A percentile compares a stretch with the other conserved stretches of the same genome.
These are phyloP conservation scores for Colletotrichum costaricense DNA, from an alignment of 2,329 filamentous ascomycete species.

Conservation along the genomic window DNA sequence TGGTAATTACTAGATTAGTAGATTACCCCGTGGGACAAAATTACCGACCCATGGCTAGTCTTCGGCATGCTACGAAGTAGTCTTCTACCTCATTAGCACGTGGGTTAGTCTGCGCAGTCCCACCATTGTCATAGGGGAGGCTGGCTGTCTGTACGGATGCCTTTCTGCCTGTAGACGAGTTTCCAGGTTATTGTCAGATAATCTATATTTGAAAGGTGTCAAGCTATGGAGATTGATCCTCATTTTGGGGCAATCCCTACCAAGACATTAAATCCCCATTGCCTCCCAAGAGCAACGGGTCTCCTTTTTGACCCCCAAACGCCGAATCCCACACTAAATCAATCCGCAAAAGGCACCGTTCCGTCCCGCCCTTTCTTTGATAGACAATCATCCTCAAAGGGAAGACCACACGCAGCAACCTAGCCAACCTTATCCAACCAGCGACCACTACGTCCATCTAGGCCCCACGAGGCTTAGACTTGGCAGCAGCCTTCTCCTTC, in stretches of 20 bases:
- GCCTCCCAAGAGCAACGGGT: background rate
- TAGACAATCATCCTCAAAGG: background rate
- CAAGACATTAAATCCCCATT: background rate
- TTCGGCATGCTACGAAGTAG: background rate
- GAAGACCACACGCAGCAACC: background rate
- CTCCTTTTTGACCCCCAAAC: conserved; percentile 13
- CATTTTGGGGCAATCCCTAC: background rate
- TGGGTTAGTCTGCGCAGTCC: background rate
- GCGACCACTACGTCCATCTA: background rate
- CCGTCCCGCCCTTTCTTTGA: background rate
- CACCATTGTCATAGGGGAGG: background rate
- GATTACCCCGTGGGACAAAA: background rate
- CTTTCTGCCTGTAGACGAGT: background rate
- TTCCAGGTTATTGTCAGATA: background rate
- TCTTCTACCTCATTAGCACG: background rate
- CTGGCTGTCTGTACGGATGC: background rate
- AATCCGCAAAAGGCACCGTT: background rate
- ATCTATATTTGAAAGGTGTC: background rate
- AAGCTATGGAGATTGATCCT: background rate
- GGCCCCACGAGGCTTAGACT: conserved; percentile 83
- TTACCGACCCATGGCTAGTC: background rate
- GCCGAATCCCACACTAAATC: background rate
- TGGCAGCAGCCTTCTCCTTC: conserved; percentile 93
- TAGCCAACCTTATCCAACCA: background rate
- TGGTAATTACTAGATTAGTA: background rate